phyloP scores from a whole-genome alignment of 306 rosid genomes.

The Carpinus fangiana region DNA sequence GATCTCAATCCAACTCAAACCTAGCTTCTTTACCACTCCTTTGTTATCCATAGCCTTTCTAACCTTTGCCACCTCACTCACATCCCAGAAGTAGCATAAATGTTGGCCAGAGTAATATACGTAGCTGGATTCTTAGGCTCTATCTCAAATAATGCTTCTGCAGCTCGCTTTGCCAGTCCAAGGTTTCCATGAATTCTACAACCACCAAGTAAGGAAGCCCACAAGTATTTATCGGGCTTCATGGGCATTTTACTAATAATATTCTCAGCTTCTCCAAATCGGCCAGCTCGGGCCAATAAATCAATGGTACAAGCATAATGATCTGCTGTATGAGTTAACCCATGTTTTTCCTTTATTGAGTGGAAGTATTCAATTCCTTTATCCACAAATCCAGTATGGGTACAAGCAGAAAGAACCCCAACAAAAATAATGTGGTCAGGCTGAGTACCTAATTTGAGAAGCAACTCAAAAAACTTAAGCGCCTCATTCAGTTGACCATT shows the following conservation, averaged over 20 bases:
- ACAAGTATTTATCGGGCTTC: constrained; percentile 62
- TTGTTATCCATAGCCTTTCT: constrained; percentile 52
- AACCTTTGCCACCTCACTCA: constrained; percentile 52
- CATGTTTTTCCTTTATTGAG: constrained; percentile 56
- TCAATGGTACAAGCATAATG: constrained; percentile 73
- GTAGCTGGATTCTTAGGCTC: constrained; percentile 76
- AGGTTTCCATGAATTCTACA: constrained; percentile 71
- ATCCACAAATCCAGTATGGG: constrained; percentile 64
- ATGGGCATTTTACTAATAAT: constrained; percentile 55
- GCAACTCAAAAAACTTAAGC: constrained; percentile 53
- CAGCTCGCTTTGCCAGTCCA: constrained; percentile 54
- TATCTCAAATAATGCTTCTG: constrained; percentile 60
- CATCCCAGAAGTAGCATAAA: constrained; percentile 62
- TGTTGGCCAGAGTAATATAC: constrained; percentile 60
- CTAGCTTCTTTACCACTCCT: constrained; percentile 56
- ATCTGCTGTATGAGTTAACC: constrained; percentile 51
- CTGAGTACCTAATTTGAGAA: constrained; percentile 53
- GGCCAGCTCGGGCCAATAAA: constrained; percentile 63
- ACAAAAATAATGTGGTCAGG: constrained; percentile 66
- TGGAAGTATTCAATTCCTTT: constrained; percentile 61
- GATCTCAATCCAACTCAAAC: constrained; percentile 72
- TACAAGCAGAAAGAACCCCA: constrained; percentile 71
- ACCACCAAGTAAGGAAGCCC: constrained; percentile 75
- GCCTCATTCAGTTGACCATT: constrained; percentile 58
- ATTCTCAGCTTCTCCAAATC: constrained; percentile 55